Conservation (phyloP, 2,329 filamentous ascomycete genomes). For the Myriosclerotinia curreyana region DNA sequence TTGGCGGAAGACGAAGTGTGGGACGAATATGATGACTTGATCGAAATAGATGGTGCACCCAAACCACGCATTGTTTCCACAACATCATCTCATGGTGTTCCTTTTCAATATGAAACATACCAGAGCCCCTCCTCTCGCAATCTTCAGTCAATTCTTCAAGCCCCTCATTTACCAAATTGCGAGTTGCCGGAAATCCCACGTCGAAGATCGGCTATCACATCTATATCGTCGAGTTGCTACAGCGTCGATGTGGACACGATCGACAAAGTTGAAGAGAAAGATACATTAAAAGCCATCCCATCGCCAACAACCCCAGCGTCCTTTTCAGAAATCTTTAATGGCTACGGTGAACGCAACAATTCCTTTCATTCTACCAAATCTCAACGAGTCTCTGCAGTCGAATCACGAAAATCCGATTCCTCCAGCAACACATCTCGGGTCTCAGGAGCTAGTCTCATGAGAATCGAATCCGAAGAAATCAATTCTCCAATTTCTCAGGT, state of each 20-base stretch:
- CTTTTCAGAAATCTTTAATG: slow-evolving; percentile 44
- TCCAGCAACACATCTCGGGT: slow-evolving; percentile 29
- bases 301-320: slow-evolving; percentile 47
- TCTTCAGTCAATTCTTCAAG: neutral
- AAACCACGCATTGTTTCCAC: slow-evolving; percentile 50
- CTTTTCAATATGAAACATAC: slow-evolving; percentile 55
- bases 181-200: slow-evolving; percentile 20
- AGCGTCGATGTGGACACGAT: slow-evolving; percentile 55
- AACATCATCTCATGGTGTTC: slow-evolving; percentile 54
- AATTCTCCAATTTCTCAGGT: slow-evolving; percentile 66
- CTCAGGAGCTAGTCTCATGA: slow-evolving; percentile 25
- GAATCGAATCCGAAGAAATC: slow-evolving; percentile 44
- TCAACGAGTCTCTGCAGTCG: slow-evolving; percentile 22
- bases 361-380: slow-evolving; percentile 23
- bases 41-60: slow-evolving; percentile 59
- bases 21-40: slow-evolving; percentile 89
- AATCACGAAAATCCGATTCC: slow-evolving; percentile 29
- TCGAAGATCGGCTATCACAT: slow-evolving; percentile 20
- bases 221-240: slow-evolving; percentile 51
- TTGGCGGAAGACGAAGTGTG: slow-evolving; percentile 90
- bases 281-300: slow-evolving; percentile 45
- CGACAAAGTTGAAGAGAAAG: slow-evolving; percentile 41
- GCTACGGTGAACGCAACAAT: slow-evolving; percentile 43
- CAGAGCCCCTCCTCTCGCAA: slow-evolving; percentile 30
- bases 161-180: slow-evolving; percentile 1